These are phyloP conservation scores for Fomitopsis serialis DNA, from an alignment of 768 basidiomycete species.

Conservation along the genomic window DNA sequence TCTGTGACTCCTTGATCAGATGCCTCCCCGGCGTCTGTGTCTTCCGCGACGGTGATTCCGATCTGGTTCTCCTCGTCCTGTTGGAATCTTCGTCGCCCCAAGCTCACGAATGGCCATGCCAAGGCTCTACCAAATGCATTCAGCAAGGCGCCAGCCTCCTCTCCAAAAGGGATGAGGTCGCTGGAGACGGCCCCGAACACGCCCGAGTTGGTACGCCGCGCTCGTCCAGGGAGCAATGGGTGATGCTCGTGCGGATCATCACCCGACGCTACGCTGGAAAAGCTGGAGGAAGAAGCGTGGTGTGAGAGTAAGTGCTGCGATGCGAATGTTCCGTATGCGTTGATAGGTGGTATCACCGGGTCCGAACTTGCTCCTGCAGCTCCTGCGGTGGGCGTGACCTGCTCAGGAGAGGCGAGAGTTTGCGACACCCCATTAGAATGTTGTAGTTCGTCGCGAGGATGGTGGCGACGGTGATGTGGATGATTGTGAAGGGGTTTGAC, in stretches of 20 bases:
- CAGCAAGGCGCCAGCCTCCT: conserved; percentile 11
- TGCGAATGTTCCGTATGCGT: conserved; percentile 46
- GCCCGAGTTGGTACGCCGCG: conserved; percentile 1
- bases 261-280: conserved; percentile 10
- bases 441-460: neutral
- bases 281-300: conserved; percentile 15
- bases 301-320: conserved; percentile 17
- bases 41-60: neutral
- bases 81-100: neutral
- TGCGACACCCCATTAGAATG: neutral
- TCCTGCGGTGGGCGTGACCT: neutral
- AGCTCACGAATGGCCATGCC: neutral
- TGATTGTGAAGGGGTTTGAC: conserved; percentile 47
- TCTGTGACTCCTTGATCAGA: neutral
- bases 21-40: neutral
- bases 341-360: conserved; percentile 41
- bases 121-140: conserved; percentile 3
- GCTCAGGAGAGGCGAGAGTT: neutral
- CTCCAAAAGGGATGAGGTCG: conserved; percentile 25
- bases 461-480: conserved; percentile 3
- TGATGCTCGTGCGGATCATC: conserved; percentile 20
- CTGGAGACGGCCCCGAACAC: conserved; percentile 15
- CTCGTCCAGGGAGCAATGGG: conserved; percentile 32
- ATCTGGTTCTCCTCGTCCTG: neutral
- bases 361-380: conserved; percentile 10